phyloP scores from a whole-genome alignment of 2,329 filamentous ascomycete genomes.

The Leptoxyphium fumago region DNA sequence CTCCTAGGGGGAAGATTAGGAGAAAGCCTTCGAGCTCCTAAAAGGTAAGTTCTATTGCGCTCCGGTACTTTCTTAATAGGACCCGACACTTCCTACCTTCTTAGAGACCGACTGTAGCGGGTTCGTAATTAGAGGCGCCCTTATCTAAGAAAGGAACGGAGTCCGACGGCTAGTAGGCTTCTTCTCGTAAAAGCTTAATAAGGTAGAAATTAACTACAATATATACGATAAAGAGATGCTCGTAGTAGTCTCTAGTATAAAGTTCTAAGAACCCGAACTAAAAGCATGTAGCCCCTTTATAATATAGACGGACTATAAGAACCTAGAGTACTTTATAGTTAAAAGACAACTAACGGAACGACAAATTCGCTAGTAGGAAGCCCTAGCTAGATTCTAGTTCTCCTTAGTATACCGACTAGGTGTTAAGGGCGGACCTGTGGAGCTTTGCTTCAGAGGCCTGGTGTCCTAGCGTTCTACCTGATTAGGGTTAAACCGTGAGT shows the following conservation, averaged over 20 bases:
- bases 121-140: conserved; percentile 3
- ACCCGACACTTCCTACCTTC: conserved; percentile 7
- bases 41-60: conserved; percentile 6
- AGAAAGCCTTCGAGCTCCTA: conserved; percentile 5
- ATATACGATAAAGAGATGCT: conserved; percentile 20
- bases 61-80: conserved; percentile 6
- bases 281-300: conserved; percentile 5
- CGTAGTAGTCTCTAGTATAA: conserved; percentile 13
- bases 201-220: conserved; percentile 13
- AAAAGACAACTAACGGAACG: conserved; percentile 6
- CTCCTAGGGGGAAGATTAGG: conserved; percentile 3
- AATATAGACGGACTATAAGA: conserved; percentile 16
- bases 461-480: no score
- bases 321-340: conserved; percentile 16
- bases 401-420: conserved; percentile 3
- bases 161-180: conserved; percentile 4
- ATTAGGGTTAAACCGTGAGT: no score
- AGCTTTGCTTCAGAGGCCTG: no score
- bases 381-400: conserved; percentile 3
- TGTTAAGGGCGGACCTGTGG: no score
- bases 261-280: conserved; percentile 12
- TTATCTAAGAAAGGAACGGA: conserved; percentile 3
- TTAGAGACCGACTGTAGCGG: conserved; percentile 8
- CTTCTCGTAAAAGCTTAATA: conserved; percentile 12
- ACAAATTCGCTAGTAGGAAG: conserved; percentile 4